A percentile compares a stretch with the other conserved stretches of the same genome.
phyloP scores from a whole-genome alignment of 179 eudicot genomes.

The Dionaea muscipula region DNA sequence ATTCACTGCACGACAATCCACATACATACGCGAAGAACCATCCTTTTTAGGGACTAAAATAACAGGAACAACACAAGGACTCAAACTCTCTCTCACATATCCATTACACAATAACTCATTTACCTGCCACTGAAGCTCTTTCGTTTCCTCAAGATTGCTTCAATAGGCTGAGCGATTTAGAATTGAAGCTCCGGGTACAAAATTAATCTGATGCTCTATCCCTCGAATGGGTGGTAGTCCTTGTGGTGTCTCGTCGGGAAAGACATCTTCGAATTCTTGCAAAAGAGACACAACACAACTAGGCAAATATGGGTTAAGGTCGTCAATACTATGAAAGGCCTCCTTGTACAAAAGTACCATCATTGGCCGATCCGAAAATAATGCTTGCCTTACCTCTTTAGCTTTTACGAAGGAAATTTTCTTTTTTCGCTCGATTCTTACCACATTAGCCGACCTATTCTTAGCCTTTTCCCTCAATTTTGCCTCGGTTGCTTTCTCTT shows the following conservation, averaged over 20 bases:
- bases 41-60: not conserved
- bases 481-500: too few species aligned
- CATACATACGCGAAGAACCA: not conserved
- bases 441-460: too few species aligned
- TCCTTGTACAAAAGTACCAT: constrained; percentile 5
- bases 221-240: too few species aligned
- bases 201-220: too few species aligned
- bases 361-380: too few species aligned
- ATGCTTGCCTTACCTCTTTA: too few species aligned
- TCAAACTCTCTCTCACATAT: not conserved
- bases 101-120: not conserved
- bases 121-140: not conserved
- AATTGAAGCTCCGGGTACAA: too few species aligned
- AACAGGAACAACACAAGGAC: not conserved
- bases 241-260: too few species aligned
- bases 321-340: not conserved
- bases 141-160: not conserved
- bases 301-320: not conserved
- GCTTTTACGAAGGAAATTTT: not conserved
- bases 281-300: too few species aligned
- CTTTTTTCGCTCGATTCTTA: too few species aligned
- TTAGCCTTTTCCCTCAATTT: too few species aligned
- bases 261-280: too few species aligned
- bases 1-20: not conserved
- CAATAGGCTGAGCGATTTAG: not conserved